Evolutionary conservation across 495 filamentous ascomycete species (phyloP), one percentile per base, ranked within the genome.

Genomic region (Collariella sp.): DNA sequence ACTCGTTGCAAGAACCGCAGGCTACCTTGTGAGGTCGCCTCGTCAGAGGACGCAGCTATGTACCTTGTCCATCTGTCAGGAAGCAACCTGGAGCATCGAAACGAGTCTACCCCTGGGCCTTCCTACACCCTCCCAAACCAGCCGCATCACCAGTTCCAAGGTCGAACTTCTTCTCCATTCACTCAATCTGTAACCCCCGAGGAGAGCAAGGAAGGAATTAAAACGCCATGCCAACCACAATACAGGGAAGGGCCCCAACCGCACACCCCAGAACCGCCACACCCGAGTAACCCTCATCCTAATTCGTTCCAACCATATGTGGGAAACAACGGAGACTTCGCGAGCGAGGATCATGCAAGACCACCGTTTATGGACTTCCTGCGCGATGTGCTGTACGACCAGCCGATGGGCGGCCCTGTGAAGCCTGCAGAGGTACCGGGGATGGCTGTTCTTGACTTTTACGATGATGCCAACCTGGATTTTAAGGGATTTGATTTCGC

Each of bases 401-500:
- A 67, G 10, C 57, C 68, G 1, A 12, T 68, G 1, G 47, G 22
- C 1, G 55, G 65, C 35, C 50, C 59, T 7, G 31, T 60, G 2
- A 60, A 59, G 16, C 23, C 63, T 9, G 58, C 60, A n/a, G 65
- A 70, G 47, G 57, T 61, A n/a, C 68, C 67, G 36, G 70, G 67
- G 0, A 54, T 68, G 11, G 67, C 67, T 23, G 59, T 73, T 9
- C 51, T 77, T 7, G 71, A 75, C 55, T 76, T 79, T 36, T 76
- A 75, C 45, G 72, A 80, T 6, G 70, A 81, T 43, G 67, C 73
- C 34, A 76, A 78, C 53, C 70, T 84, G 15, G 79, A 83, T 33
- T 68, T 84, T 15, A 82, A 79, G 22, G 81, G 83, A 18, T 67
- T 79, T 5, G 83, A 86, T 54, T 79, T 83, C 54, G 72, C 73